Conservation (phyloP, 75 land plant species). For the Cupressus sempervirens region DNA sequence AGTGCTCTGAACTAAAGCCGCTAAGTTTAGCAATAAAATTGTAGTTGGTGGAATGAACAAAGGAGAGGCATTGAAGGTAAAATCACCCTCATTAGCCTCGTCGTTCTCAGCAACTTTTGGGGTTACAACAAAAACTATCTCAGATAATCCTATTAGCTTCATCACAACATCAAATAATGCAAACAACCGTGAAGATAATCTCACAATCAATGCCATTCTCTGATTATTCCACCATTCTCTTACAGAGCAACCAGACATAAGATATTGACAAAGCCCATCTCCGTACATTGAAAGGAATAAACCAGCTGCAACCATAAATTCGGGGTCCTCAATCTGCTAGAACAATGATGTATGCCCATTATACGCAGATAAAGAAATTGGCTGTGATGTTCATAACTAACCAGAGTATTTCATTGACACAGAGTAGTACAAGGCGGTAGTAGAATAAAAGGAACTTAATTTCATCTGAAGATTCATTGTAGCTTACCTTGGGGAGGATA, state of each 20-base stretch:
- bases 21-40: conserved; percentile 19
- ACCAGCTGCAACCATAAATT: neutral
- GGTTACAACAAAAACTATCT: conserved; percentile 32
- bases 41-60: conserved; percentile 29
- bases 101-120: conserved; percentile 10
- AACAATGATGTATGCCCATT: neutral
- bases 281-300: conserved; percentile 19
- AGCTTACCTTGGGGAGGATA: conserved; percentile 28
- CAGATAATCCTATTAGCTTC: conserved; percentile 31
- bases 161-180: conserved; percentile 16
- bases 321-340: conserved; percentile 22
- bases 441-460: neutral
- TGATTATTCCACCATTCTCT: conserved; percentile 35
- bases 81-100: conserved; percentile 3
- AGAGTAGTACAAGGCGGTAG: neutral
- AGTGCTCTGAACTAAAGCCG: neutral
- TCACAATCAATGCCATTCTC: conserved; percentile 19
- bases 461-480: neutral
- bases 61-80: conserved; percentile 30
- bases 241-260: conserved; percentile 12
- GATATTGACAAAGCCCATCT: conserved; percentile 11
- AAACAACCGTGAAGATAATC: conserved; percentile 18
- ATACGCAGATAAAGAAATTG: neutral
- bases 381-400: neutral
- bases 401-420: neutral